Base-by-base conservation (phyloP, 129 eudicot genomes). In the Pseudognaphalium luteoalbum region DNA sequence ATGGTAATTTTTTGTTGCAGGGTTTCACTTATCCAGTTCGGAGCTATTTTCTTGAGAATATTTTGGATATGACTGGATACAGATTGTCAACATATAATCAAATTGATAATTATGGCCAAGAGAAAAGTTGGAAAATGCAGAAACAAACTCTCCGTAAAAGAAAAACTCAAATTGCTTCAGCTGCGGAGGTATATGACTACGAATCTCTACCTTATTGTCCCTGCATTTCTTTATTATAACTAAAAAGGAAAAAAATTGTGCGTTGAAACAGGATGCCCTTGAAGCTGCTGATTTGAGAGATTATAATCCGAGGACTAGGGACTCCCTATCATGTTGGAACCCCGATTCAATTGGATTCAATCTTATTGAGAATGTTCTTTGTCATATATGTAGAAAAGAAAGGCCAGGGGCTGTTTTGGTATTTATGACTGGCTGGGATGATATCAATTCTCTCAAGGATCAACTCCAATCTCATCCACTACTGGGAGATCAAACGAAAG, bases 381-480 rank as follows among this genome's bases (percentile, higher is more conserved):
- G 91, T 83, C 96, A 95, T 72, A 91, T 91, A 76, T 89, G 96
- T 76, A 84, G 83, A 80, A 91, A 86, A 63, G 99, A 89, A 86
- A 89, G 96, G 83, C 89, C 96, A 66, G 99, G 99, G 73, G 97
- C 97, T 70, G 83, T 95, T 74, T 83, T 95, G 79, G 96, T 91
- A 34, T 95, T 95, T 83, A 95, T 95, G 99, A 95, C 97, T 74
- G 99, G 99, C 61, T 95, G 99, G 99, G 99, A 95, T 77, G 99
- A 91, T 82, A 95, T 95, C 19, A 95, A 95, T 76, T 81, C 97
- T 69, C 85, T 95, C 81, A 95, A 95, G 84, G 92, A 92, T 71
- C 99, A 91, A 82, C 96, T 91, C 75, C 89, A 87, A 75, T 81
- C 91, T 78, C 92, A 95, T 85, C 95, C 95, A 19, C 74, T 91